These are phyloP conservation scores for Tolypocladium sp. DNA, from an alignment of 2,329 filamentous ascomycete species.

Conservation along the genomic window DNA sequence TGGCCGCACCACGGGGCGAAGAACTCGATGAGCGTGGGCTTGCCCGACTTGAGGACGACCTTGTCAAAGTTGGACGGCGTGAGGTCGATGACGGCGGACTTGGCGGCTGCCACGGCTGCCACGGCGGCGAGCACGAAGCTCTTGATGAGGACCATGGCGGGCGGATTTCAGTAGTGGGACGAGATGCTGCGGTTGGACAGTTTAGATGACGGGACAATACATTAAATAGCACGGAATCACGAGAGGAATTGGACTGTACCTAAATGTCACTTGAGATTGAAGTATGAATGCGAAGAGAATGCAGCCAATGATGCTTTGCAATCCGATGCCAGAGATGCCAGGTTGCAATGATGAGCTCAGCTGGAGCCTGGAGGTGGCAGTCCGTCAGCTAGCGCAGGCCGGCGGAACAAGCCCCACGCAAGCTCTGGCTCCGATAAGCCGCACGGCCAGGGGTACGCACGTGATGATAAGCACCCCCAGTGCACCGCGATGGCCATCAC, in stretches of 20 bases:
- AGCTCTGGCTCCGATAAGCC: neutral
- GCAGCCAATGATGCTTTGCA: neutral
- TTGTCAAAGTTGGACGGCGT: conserved; percentile 86
- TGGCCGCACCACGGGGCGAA: conserved; percentile 98
- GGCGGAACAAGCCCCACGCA: neutral
- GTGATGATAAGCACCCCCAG: conserved; percentile 11
- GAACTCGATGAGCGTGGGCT: conserved; percentile 95
- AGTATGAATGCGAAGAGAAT: neutral
- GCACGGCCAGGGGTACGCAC: conserved; percentile 1
- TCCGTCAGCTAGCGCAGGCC: neutral
- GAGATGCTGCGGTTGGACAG: neutral
- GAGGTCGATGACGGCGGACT: conserved; percentile 83
- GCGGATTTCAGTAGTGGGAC: conserved; percentile 4
- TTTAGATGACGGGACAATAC: neutral
- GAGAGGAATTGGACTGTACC: neutral
- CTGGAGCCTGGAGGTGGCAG: neutral
- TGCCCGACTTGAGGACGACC: conserved; percentile 81
- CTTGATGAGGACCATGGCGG: conserved; percentile 48
- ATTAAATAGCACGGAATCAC: neutral
- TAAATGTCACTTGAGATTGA: neutral
- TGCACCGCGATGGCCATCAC: neutral
- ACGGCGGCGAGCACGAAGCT: conserved; percentile 49
- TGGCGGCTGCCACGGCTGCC: conserved; percentile 49
- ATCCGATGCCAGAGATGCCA: conserved; percentile 15
- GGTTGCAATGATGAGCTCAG: conserved; percentile 14